Evolutionary conservation across 2,329 filamentous ascomycete species (phyloP).

Genomic region (Talaromyces amestolkiae): DNA sequence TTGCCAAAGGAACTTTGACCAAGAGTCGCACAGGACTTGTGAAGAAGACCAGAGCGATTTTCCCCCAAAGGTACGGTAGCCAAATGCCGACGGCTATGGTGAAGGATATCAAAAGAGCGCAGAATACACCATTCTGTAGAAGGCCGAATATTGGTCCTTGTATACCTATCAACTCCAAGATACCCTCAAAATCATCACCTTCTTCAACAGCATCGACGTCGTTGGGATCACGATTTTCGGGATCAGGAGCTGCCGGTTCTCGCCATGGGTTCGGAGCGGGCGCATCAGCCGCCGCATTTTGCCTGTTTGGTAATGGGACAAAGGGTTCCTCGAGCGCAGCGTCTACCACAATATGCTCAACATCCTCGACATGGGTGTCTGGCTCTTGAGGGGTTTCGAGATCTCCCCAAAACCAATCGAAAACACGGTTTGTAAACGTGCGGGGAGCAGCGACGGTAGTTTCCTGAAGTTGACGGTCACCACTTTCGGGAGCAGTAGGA

Average conservation of each 20-base stretch:
- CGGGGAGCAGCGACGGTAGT: conserved; percentile 23
- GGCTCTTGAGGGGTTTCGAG: conserved; percentile 32
- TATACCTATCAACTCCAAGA: conserved; percentile 95
- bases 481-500: not conserved
- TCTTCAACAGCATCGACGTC: conserved; percentile 61
- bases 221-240: conserved; percentile 52
- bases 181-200: conserved; percentile 90
- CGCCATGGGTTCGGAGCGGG: conserved; percentile 33
- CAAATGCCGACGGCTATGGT: conserved; percentile 85
- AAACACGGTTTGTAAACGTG: conserved; percentile 28
- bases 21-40: conserved; percentile 71
- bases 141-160: conserved; percentile 85
- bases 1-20: conserved; percentile 66
- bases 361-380: conserved; percentile 50
- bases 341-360: conserved; percentile 61
- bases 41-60: conserved; percentile 73
- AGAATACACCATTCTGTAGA: conserved; percentile 93
- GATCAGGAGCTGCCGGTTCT: conserved; percentile 59
- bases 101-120: conserved; percentile 80
- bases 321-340: conserved; percentile 61
- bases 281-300: conserved; percentile 38
- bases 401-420: conserved; percentile 49
- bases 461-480: not conserved
- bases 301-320: conserved; percentile 52
- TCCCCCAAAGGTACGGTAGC: conserved; percentile 87